Evolutionary conservation across 306 rosid genomes (phyloP).

Genomic region (Citrullus mucosospermus): DNA sequence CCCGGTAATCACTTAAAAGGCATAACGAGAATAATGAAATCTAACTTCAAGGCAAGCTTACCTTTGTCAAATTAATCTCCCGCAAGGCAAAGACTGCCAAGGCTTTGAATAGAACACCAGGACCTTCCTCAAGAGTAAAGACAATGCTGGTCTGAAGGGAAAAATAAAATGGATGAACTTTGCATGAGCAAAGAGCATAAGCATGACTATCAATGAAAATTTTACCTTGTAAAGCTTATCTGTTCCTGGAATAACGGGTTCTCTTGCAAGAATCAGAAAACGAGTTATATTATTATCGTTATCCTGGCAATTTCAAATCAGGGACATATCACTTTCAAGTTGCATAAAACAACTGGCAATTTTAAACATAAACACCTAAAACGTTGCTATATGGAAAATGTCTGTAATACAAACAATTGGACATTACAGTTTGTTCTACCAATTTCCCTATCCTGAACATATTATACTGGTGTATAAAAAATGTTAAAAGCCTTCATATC

Average conservation of each 20-base stretch:
- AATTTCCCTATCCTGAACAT: neutral
- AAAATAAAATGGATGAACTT: conserved; percentile 11
- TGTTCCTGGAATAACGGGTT: conserved; percentile 63
- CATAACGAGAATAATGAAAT: neutral
- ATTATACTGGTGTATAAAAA: neutral
- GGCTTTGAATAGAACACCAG: conserved; percentile 82
- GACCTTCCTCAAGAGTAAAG: conserved; percentile 78
- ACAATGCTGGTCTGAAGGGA: conserved; percentile 68
- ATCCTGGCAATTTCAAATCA: conserved; percentile 37
- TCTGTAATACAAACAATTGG: neutral
- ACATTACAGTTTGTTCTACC: neutral
- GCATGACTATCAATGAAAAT: neutral
- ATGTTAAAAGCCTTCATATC: neutral
- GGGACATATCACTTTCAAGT: conserved; percentile 15
- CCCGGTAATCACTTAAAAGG: neutral
- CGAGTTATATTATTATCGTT: conserved; percentile 61
- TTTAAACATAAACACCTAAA: neutral
- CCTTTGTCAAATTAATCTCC: conserved; percentile 64
- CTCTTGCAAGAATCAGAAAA: conserved; percentile 77
- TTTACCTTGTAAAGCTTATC: conserved; percentile 51
- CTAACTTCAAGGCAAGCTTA: conserved; percentile 7
- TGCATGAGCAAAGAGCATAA: neutral
- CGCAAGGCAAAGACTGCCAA: conserved; percentile 73
- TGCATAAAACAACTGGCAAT: neutral
- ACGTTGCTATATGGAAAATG: neutral